Percentiles rank a stretch among this genome's conserved stretches.
These are phyloP conservation scores for Staphylotrichum longicolle DNA, from an alignment of 495 filamentous ascomycete species.

Conservation along the genomic window DNA sequence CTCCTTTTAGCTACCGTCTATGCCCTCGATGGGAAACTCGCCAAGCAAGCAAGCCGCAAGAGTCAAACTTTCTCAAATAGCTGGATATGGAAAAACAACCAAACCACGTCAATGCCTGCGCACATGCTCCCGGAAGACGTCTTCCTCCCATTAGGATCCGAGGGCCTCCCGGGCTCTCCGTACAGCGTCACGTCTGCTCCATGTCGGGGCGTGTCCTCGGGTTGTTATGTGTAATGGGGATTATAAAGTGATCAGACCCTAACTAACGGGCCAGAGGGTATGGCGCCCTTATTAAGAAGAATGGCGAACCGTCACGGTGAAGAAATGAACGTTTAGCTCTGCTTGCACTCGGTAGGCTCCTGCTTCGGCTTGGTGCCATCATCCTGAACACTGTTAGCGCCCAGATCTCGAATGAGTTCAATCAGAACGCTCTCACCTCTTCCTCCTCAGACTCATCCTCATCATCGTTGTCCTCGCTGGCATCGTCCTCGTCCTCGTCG, in stretches of 20 bases:
- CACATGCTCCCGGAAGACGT: conserved; percentile 27
- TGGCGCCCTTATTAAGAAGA: conserved; percentile 23
- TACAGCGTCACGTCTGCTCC: conserved; percentile 16
- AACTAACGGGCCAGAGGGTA: conserved; percentile 14
- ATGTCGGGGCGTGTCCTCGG: conserved; percentile 14
- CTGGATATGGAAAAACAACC: conserved; percentile 28
- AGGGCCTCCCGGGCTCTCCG: conserved; percentile 18
- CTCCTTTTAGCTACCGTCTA: conserved; percentile 23
- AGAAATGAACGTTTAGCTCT: conserved; percentile 66
- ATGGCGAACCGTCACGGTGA: conserved; percentile 8
- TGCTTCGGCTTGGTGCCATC: conserved; percentile 96
- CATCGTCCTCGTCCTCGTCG: conserved; percentile 71
- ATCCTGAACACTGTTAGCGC: conserved; percentile 57
- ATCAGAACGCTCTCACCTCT: conserved; percentile 62
- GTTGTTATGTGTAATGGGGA: conserved; percentile 13
- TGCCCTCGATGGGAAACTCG: conserved; percentile 11
- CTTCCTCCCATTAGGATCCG: conserved; percentile 29
- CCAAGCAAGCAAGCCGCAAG: conserved; percentile 11
- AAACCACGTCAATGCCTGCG: conserved; percentile 22
- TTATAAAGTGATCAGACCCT: conserved; percentile 16
- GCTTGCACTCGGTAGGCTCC: conserved; percentile 99
- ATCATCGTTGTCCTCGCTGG: conserved; percentile 78
- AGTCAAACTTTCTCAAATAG: conserved; percentile 19
- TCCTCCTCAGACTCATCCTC: conserved; percentile 84
- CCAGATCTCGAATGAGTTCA: conserved; percentile 4